Percentiles rank a stretch among this genome's conserved stretches.
These are phyloP conservation scores for Gautieria morchelliformis DNA, from an alignment of 768 basidiomycete genomes.

Conservation along the genomic window DNA sequence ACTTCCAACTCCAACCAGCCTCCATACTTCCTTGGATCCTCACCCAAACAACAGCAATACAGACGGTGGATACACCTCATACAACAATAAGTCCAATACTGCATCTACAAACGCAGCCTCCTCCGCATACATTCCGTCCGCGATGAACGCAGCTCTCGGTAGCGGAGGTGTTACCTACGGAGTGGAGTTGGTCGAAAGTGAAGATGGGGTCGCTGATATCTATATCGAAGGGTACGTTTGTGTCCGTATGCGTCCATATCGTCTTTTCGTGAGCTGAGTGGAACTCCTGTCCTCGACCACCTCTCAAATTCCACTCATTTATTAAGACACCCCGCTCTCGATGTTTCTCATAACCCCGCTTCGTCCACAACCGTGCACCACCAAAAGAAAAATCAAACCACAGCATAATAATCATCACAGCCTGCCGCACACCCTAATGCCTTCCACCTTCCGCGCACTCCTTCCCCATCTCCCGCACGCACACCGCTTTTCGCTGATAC, in stretches of 20 bases:
- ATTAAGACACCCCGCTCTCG: no score
- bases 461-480: slow-evolving; percentile 71
- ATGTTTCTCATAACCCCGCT: neutral
- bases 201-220: slow-evolving; percentile 66
- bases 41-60: neutral
- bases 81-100: neutral
- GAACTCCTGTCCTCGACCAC: no score
- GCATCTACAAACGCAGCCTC: neutral
- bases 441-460: slow-evolving; percentile 52
- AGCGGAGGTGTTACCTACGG: neutral
- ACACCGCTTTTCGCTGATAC: slow-evolving; percentile 55
- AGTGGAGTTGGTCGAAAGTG: slow-evolving; percentile 15
- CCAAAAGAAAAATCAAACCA: slow-evolving; percentile 34
- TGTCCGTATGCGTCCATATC: neutral
- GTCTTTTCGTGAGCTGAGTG: no score
- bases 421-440: no score
- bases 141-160: neutral
- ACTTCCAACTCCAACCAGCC: neutral
- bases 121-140: neutral
- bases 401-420: no score
- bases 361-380: slow-evolving; percentile 29
- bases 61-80: no score
- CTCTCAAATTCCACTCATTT: no score
- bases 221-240: slow-evolving; percentile 61
- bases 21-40: neutral